Evolutionary conservation across 208 protist species (phyloP).

Genomic region (Endotrypanum monterogeii): DNA sequence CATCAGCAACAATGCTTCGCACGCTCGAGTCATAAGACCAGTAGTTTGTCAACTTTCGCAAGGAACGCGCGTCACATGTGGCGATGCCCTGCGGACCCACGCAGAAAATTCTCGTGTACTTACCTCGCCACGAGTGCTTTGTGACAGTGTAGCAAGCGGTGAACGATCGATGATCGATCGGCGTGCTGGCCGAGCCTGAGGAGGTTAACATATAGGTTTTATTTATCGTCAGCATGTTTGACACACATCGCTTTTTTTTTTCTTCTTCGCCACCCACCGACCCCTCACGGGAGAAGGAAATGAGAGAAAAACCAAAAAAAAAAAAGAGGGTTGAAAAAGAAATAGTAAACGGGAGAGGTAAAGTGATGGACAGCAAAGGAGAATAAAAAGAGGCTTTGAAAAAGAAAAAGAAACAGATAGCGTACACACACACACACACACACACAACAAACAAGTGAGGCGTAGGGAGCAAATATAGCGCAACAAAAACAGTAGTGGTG

Average conservation of each 20-base stretch:
- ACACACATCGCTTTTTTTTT: not conserved
- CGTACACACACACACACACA: not conserved
- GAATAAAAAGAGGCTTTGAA: not conserved
- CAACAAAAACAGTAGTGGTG: too few species aligned
- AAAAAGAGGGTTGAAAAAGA: not conserved
- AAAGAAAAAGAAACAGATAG: not conserved
- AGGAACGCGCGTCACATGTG: constrained; percentile 72
- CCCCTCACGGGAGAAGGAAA: not conserved
- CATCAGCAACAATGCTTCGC: constrained; percentile 45
- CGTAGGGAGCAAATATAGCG: not conserved
- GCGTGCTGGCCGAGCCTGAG: not conserved
- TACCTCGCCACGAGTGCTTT: constrained; percentile 89
- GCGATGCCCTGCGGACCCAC: constrained; percentile 53
- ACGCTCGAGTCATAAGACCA: constrained; percentile 56
- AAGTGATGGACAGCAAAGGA: not conserved
- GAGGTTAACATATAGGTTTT: constrained; percentile 18
- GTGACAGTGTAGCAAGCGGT: constrained; percentile 72
- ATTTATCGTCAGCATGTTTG: constrained; percentile 1
- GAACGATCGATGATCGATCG: constrained; percentile 46
- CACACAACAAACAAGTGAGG: not conserved
- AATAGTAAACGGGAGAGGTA: constrained; percentile 8
- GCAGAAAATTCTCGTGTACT: constrained; percentile 87
- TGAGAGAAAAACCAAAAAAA: not conserved
- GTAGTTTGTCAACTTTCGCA: constrained; percentile 83
- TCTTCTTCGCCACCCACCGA: too few species aligned